Conservation (phyloP, 768 basidiomycete species). For the Coprinopsis marcescibilis region DNA sequence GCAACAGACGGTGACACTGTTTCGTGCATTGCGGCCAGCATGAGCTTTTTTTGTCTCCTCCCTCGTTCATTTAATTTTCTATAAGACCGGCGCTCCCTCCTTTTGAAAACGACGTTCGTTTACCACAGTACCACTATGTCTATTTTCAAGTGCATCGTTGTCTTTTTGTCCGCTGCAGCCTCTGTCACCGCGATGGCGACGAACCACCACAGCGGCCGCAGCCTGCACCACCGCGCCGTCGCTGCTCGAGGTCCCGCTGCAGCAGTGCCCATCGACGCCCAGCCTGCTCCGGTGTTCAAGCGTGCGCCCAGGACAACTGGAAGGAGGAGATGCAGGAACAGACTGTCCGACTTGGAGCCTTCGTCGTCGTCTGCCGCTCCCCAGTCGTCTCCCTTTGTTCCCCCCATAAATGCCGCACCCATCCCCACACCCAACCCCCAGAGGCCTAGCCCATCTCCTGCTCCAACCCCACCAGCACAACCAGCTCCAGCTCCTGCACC, state of each 20-base stretch:
- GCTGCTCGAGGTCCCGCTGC: constrained; percentile 39
- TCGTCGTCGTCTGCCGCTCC: constrained; percentile 15
- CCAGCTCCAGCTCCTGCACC: constrained; percentile 5
- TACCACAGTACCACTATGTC: constrained; percentile 28
- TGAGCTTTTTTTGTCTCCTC: constrained; percentile 3
- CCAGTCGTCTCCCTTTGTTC: constrained; percentile 14
- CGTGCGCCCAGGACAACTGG: constrained; percentile 18
- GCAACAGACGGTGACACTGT: constrained; percentile 3
- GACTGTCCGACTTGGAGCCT: constrained; percentile 20
- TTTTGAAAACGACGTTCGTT: constrained; percentile 6
- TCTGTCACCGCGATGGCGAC: constrained; percentile 32
- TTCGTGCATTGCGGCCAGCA: constrained; percentile 2
- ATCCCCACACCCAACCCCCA: constrained; percentile 5
- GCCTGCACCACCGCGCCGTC: constrained; percentile 36
- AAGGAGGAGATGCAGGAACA: constrained; percentile 35
- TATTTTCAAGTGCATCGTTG: constrained; percentile 36
- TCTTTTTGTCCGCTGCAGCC: constrained; percentile 38
- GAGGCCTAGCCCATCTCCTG: constrained; percentile 9
- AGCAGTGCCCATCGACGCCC: constrained; percentile 27
- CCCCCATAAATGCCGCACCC: constrained; percentile 16
- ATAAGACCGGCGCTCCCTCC: constrained; percentile 8
- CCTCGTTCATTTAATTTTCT: constrained; percentile 6
- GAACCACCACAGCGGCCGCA: constrained; percentile 32
- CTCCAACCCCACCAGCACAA: constrained; percentile 12
- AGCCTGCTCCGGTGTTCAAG: constrained; percentile 22